Evolutionary conservation across 371 early-diverging fungal genomes (phyloP), one percentile per base, ranked within the genome.

Genomic region (Mucor lusitanicus): DNA sequence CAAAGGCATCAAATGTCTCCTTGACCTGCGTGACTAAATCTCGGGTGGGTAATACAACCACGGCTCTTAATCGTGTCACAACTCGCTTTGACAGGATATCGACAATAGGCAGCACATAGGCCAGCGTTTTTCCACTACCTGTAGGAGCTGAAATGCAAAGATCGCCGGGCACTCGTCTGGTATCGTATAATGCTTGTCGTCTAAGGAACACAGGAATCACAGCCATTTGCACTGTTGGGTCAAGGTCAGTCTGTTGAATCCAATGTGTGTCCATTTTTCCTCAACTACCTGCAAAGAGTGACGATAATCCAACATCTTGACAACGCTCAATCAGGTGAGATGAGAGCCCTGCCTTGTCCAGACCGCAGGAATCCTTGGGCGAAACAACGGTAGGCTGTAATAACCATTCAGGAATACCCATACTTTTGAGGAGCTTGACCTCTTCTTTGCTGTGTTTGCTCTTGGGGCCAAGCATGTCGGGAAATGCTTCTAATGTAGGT

Each of bases 121-220:
- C 97, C 56, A 98, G 82, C 0, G 99, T 99, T 80, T 99, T 99
- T 39, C 99, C 99, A 62, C 92, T 92, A 42, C 97, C 97, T 0
- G 97, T 97, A 1, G 97, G 94, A n/a, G 97, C 94, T 13, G 96
- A 94, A 19, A 97, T 93, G 73, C 95, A 95, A 30, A 97, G 74
- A 74, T 96, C 97, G 11, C 90, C 89, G 1, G 86, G 87, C 8
- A 79, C 76, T 37, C 75, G 72, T 25, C 84, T 78, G 28, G 82
- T 83, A 70, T 86, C 83, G 35, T 84, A 84, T 44, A 86, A 63
- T 58, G 84, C 77, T 37, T 81, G 82, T 40, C 84, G 75, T 70
- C 85, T 80, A 44, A 90, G 78, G 59, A 97, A 86, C 6, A 87
- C 84, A 4, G 96, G 97, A 35, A 95, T 87, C 0, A 95, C 93